phyloP scores from a whole-genome alignment of 345 rosid species.

The Hevea brasiliensis region DNA sequence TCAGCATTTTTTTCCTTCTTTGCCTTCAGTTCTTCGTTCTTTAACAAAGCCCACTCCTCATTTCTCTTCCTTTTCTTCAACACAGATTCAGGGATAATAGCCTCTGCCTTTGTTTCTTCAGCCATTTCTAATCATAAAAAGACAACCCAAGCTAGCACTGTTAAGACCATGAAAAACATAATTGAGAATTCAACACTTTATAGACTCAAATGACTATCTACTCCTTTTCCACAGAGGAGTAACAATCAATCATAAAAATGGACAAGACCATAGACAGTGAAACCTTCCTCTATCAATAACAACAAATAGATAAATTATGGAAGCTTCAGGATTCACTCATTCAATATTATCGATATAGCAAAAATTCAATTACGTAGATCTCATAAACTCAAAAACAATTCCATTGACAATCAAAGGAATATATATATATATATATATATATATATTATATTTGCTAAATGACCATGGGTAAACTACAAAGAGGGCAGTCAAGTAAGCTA shows the following conservation, averaged over 20 bases:
- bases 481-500: too few species aligned
- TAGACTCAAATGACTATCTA: not conserved
- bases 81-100: conserved; percentile 60
- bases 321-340: not conserved
- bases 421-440: too few species aligned
- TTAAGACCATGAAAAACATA: not conserved
- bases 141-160: not conserved
- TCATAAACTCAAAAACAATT: not conserved
- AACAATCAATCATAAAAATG: too few species aligned
- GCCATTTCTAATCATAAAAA: not conserved
- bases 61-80: conserved; percentile 78
- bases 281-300: not conserved
- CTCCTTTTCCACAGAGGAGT: too few species aligned
- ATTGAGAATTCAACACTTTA: not conserved
- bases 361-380: not conserved
- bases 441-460: too few species aligned
- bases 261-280: not conserved
- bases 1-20: conserved; percentile 56
- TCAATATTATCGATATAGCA: too few species aligned
- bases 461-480: too few species aligned
- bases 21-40: conserved; percentile 46
- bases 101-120: not conserved
- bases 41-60: conserved; percentile 63
- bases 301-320: not conserved
- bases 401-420: too few species aligned